These are phyloP conservation scores for Solanum dulcamara DNA, from an alignment of 257 asterid genomes.

Conservation along the genomic window DNA sequence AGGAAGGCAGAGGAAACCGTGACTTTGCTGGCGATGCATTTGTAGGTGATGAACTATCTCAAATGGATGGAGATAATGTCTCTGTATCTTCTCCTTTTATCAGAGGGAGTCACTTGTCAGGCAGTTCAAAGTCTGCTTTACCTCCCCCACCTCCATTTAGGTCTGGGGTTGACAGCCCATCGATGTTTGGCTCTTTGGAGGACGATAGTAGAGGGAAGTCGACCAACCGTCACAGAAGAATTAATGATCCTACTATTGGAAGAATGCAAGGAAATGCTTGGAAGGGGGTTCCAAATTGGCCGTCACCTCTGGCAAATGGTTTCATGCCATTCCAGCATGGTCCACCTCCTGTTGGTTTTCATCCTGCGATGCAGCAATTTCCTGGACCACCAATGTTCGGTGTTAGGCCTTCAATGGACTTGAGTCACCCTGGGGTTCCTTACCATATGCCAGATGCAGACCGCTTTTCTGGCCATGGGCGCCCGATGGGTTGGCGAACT, in stretches of 20 bases:
- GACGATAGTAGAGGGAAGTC: conserved; percentile 71
- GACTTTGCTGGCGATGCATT: conserved; percentile 35
- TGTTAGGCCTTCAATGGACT: conserved; percentile 77
- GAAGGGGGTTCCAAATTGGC: conserved; percentile 92
- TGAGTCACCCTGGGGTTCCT: conserved; percentile 58
- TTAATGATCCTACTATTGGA: conserved; percentile 62
- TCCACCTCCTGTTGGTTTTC: conserved; percentile 69
- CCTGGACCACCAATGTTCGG: conserved; percentile 71
- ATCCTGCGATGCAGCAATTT: conserved; percentile 75
- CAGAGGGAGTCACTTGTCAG: conserved; percentile 46
- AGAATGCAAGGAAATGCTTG: conserved; percentile 76
- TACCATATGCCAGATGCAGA: conserved; percentile 72
- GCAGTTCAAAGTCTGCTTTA: conserved; percentile 43
- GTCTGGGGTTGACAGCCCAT: conserved; percentile 59
- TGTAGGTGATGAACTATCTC: conserved; percentile 58
- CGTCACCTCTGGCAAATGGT: conserved; percentile 83
- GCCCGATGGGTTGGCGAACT: conserved; percentile 79
- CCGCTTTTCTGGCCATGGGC: conserved; percentile 67
- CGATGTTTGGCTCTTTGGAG: conserved; percentile 45
- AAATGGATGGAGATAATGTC: conserved; percentile 49
- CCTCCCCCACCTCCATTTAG: conserved; percentile 60
- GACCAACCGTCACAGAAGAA: conserved; percentile 64
- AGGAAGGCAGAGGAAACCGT: conserved; percentile 58
- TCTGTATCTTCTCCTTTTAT: conserved; percentile 74
- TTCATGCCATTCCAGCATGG: conserved; percentile 87